Base-by-base conservation (phyloP, 2,329 filamentous ascomycete species). In the Colletotrichum cordylinicola region DNA sequence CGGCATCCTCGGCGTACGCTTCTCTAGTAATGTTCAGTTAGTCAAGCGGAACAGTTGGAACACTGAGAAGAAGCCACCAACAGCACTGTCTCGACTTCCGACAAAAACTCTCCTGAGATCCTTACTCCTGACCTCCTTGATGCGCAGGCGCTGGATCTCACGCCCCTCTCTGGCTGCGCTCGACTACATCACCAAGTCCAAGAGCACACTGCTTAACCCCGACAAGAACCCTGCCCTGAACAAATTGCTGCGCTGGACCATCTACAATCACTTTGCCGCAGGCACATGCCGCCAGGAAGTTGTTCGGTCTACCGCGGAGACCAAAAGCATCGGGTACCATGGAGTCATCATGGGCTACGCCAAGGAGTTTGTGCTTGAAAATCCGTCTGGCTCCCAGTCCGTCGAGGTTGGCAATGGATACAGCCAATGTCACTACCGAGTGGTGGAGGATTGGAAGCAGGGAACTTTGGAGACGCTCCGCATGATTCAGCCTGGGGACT, bases 211-310 rank as follows among this genome's bases (percentile, higher is more conserved):
- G 2, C 68, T 97, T 72, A 93, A 93, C 83, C 93, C 96, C 4
- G 95, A 98, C 82, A 88, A 86, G 66, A 98, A 98, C 82, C 91
- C 91, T 0, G 58, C 96, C 2, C 88, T 98, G 15, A 90, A 92
- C 61, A 91, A 87, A 75, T 82, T 96, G 52, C 88, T 98, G 66
- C 95, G 95, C 82, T 91, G 93, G 82, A 98, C 95, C 0, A 96
- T 98, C 80, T 98, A 98, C 83, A 92, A 93, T 35, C 96, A 98
- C 81, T 98, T 98, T 85, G 98, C 96, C 83, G 95, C 95, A 0
- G 96, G 96, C 31, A 94, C 96, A 84, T 94, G 91, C 67, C 87
- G 90, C 1, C 80, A 83, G 1, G 94, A 98, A 84, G 94, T 98
- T 2, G 87, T 88, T 55, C 85, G 83, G 39, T 95, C 94, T 0